Base-by-base conservation (phyloP, 805 yeast genomes). In the Suhomyces kilbournensis region DNA sequence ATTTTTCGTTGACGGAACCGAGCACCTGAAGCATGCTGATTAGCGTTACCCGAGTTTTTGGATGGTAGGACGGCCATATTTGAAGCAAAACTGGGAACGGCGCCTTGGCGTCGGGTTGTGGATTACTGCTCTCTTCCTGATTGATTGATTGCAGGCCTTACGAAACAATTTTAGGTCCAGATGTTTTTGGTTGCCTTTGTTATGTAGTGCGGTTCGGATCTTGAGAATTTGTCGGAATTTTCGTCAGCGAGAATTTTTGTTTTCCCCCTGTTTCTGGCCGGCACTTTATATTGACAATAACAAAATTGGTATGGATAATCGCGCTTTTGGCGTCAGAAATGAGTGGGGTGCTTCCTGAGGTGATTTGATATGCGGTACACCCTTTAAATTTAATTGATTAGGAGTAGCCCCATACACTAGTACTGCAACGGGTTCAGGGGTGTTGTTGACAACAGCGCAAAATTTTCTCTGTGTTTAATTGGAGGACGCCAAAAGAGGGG, bases 1-100 rank as follows among this genome's bases (percentile, higher is more conserved):
- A 93, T 92, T 72, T 94, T 94, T 54, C 98, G 81, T 76, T 93
- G 97, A 59, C 99, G 85, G 71, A 92, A 92, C 56, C 97, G 76
- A 42, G 93, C 87, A 50, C 75, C 38, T 54, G 76, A 49, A 63
- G 76, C 20, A 73, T 76, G 39, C 55, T 71, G 49, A 56, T 73
- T 50, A 53, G 74, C 53, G 56, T 59, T 44, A 71, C 62, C 58
- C 49, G 71, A 64, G 47, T 65, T 67, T 44, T 69, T 72, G 35
- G 76, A 65, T 51, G 76, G 76, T 49, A 70, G 71, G 46, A 72
- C 64, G 50, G 78, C 78, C 78, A 74, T 74, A 23, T 32, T 46
- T 22, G 17, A 17, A 15, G 22, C 48, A 35, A 46, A 38, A 46
- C 48, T 17, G 40, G 30, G 42, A 38, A 19, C 40, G 32, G 38